Evolutionary conservation across 768 basidiomycete species (phyloP), one percentile per base, ranked within the genome.

Genomic region (Calocybe gangraenosa): DNA sequence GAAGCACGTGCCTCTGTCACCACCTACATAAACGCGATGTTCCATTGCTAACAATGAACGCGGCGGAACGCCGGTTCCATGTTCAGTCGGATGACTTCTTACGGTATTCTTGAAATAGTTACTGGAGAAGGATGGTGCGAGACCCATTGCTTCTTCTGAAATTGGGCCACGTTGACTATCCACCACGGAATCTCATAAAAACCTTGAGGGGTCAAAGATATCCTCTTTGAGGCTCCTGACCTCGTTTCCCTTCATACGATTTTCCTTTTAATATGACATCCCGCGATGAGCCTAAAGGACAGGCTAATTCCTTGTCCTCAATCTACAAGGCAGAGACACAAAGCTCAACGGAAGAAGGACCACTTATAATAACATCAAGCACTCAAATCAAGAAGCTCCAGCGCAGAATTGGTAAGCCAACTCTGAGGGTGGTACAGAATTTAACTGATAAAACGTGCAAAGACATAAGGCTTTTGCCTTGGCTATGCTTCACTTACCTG

Each of bases 401-500:
- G 25, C 46, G 50, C 36, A 47, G 41, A 21, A 48, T 51, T 30
- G 50, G 50, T 48, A 34, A 32, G 32, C 15, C n/a, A 28, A 28
- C 9, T 7, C 15, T 20, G 10, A 5, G 6, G 25, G 25, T 28
- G 6, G 11, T 6, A 28, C 5, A 11, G 25, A 28, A 6, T 11
- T 35, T 30, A 10, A 10, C 21, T n/a, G 8, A 30, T 21, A 4
- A 32, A 8, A 3, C 20, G 3, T 13, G 32, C 7, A 19, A n/a
- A 51, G 50, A 51, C 23, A 1, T 51, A 11, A 44, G 50, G 40
- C 36, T 51, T 8, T 21, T 51, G 13, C 50, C 50, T 33, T 51
- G 46, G 46, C 40, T 51, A 40, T 51, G 50, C 39, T 42, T 51
- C 28, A 51, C 50, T 8, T 48, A 51, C 22, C 46, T 51, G 11